These are phyloP conservation scores for Pleurotus citrinopileatus DNA, from an alignment of 768 basidiomycete species.

Conservation along the genomic window DNA sequence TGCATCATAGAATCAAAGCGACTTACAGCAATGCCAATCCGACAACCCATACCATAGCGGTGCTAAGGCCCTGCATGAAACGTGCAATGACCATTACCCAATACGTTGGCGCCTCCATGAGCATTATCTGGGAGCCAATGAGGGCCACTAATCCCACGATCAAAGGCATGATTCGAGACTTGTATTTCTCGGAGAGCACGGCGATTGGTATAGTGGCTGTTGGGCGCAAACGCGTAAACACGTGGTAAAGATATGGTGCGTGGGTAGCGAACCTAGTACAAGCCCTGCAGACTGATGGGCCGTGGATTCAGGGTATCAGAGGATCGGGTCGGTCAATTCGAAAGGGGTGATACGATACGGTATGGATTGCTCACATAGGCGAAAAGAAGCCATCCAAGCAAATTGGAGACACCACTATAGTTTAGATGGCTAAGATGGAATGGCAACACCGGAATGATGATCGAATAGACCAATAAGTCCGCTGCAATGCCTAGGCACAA, in stretches of 20 bases:
- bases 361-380: constrained; percentile 53
- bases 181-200: constrained; percentile 48
- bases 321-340: too few species aligned
- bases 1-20: neutral
- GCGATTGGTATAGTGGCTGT: constrained; percentile 58
- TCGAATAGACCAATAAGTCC: constrained; percentile 59
- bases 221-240: neutral
- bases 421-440: constrained; percentile 54
- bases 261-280: neutral
- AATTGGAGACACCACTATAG: constrained; percentile 42
- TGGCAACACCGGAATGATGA: constrained; percentile 62
- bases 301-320: too few species aligned
- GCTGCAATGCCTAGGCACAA: constrained; percentile 42
- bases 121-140: constrained; percentile 52
- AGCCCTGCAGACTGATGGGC: neutral
- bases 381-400: constrained; percentile 60
- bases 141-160: constrained; percentile 48
- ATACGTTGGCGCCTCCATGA: constrained; percentile 61
- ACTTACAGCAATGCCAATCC: constrained; percentile 57
- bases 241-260: neutral
- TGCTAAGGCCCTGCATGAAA: constrained; percentile 56
- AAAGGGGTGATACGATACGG: too few species aligned
- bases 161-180: constrained; percentile 45
- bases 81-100: constrained; percentile 57
- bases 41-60: constrained; percentile 61